Evolutionary conservation across 306 rosid species (phyloP), one percentile per base, ranked within the genome.

Genomic region (Boehmeria nivea): DNA sequence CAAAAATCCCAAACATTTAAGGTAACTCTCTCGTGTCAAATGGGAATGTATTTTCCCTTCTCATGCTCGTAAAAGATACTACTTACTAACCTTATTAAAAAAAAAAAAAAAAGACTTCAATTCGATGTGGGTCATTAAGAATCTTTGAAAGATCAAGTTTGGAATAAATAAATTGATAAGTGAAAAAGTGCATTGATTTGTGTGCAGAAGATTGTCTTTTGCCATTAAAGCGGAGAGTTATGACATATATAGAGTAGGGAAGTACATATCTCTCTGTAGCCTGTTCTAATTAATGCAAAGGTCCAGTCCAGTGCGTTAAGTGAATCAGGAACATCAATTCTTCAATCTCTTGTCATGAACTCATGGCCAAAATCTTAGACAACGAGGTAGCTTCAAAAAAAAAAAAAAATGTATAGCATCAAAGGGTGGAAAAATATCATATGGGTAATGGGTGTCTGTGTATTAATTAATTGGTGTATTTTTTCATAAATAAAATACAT

Each of bases 171-270:
- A n/a, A n/a, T n/a, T n/a, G n/a, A n/a, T n/a, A 31, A 31, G 20
- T 52, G 18, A 24, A 33, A 20, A 26, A 11, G 56, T 51, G 43
- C 76, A 37, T 64, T 58, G 71, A 8, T 58, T 64, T 24, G 71
- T 45, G 76, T 45, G 76, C 20, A 64, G 6, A 27, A 31, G 43
- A 25, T 44, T 44, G 71, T 43, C 63, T 44, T 43, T 59, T 34
- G 61, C 43, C 12, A 43, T 24, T 52, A 8, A 34, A 50, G 51
- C 4, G 19, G 15, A 47, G 46, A 37, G 3, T 33, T 12, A 27
- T 59, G 42, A 43, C 52, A 28, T 31, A 40, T 40, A 16, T 16
- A 44, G 19, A 27, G 64, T 24, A 42, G 40, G 42, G 52, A 59
- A 27, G 42, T 25, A 44, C 42, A 59, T 18, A 42, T 16, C 52